Evolutionary conservation across 805 yeast species (phyloP).

Genomic region (Saturnispora saitoi): DNA sequence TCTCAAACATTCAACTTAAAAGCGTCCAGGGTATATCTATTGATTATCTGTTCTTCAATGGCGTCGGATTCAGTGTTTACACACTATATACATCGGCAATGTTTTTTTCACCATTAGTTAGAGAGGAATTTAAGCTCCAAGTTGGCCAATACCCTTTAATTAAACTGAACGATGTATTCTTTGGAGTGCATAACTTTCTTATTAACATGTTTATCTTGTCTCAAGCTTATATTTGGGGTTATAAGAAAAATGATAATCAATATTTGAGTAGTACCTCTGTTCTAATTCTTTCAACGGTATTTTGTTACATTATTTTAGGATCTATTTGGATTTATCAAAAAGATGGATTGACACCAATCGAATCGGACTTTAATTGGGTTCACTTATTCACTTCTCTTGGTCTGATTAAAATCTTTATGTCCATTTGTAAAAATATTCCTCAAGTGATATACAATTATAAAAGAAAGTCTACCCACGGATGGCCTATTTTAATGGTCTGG

Average conservation of each 20-base stretch:
- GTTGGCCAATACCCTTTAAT: conserved; percentile 25
- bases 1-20: conserved; percentile 25
- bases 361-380: conserved; percentile 23
- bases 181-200: conserved; percentile 25
- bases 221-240: conserved; percentile 29
- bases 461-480: conserved; percentile 31
- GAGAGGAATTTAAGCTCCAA: conserved; percentile 24
- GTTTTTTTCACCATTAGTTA: conserved; percentile 17
- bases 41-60: conserved; percentile 29
- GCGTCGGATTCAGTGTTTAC: conserved; percentile 27
- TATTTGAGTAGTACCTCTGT: conserved; percentile 19
- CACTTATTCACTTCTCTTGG: conserved; percentile 28
- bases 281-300: conserved; percentile 14
- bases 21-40: conserved; percentile 30
- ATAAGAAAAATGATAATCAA: conserved; percentile 28
- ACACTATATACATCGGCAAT: conserved; percentile 23
- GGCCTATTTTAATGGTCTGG: conserved; percentile 31
- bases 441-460: conserved; percentile 27
- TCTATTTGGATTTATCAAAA: conserved; percentile 12
- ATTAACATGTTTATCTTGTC: conserved; percentile 23
- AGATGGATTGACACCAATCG: conserved; percentile 10
- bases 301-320: conserved; percentile 11
- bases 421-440: conserved; percentile 30
- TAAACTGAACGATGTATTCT: conserved; percentile 26
- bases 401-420: conserved; percentile 27